Base-by-base conservation (phyloP, 2,329 filamentous ascomycete species). In the Clonostachys rosea region DNA sequence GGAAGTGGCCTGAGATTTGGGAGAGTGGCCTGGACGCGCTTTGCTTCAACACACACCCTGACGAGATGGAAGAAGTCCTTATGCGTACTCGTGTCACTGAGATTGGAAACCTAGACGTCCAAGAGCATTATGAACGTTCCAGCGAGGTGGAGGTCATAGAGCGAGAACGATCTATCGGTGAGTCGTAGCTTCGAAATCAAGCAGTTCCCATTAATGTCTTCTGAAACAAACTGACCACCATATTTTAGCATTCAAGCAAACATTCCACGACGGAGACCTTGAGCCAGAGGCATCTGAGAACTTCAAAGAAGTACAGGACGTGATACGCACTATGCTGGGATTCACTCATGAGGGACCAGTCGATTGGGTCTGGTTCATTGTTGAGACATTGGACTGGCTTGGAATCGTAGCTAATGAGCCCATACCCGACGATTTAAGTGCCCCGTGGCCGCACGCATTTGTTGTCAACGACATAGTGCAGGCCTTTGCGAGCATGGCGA, bases 201-300 rank as follows among this genome's bases (percentile, higher is more conserved):
- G 36, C 7, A 8, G 11, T 39, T 30, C 24, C 9, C 9, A 30
- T 6, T 10, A 3, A 30, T 30, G 24, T 30, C 9, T 30, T 4
- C 24, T 6, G 9, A 9, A 30, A 24, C 7, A 24, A 24, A 8
- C 6, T 24, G 7, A 24, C 24, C 36, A 17, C 6, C 36, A 39
- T 14, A 7, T 6, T 18, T n/a, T 3, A 59, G 57, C 49, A 0
- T 62, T 59, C 13, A 61, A 62, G 30, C 49, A 57, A 12, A 49
- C 59, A 2, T 56, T 62, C 16, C 59, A 62, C 14, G 50, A 44
- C 0, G 59, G 51, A 16, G 59, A 62, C 18, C 52, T 62, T 2
- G 58, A 62, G 11, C 58, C 57, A 13, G 58, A 51, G 3, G 48
- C 46, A 10, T 58, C 47, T 11, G 40, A 53, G 7, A 56, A 50